phyloP scores from a whole-genome alignment of 2,329 filamentous ascomycete genomes.

The Clonostachys sp. region DNA sequence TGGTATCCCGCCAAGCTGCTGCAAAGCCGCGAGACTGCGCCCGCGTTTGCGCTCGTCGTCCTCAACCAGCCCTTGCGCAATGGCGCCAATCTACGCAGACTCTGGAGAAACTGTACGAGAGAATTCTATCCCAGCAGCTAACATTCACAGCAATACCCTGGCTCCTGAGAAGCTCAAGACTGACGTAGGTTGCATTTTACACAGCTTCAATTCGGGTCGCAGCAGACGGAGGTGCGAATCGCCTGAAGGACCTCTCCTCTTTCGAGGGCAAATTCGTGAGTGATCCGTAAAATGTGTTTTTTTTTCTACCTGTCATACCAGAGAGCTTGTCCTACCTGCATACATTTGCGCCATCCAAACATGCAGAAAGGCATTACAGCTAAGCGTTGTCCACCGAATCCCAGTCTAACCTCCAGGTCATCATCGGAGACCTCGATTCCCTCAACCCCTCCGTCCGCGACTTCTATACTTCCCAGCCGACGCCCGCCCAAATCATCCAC shows the following conservation, averaged over 20 bases:
- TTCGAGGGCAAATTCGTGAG: conserved; percentile 37
- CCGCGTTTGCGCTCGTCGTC: conserved; percentile 39
- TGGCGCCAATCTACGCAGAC: conserved; percentile 37
- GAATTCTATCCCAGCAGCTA: neutral
- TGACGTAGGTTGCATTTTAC: neutral
- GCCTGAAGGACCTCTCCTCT: conserved; percentile 48
- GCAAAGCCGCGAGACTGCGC: conserved; percentile 20
- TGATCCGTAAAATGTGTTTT: conserved; percentile 1
- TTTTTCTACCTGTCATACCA: neutral
- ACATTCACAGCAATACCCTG: neutral
- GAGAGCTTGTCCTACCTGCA: neutral
- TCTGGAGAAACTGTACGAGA: conserved; percentile 42
- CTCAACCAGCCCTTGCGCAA: conserved; percentile 47
- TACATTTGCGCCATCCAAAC: neutral
- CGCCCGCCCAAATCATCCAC: conserved; percentile 55
- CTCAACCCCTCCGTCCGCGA: conserved; percentile 54
- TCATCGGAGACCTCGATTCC: conserved; percentile 92
- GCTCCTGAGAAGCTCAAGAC: neutral
- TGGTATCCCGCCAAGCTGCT: conserved; percentile 33
- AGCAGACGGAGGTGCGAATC: conserved; percentile 88
- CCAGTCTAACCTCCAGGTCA: conserved; percentile 59
- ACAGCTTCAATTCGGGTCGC: conserved; percentile 67
- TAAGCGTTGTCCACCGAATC: neutral
- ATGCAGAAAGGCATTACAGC: neutral
- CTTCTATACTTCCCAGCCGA: conserved; percentile 58